Evolutionary conservation across 169 alveolate species (phyloP).

Genomic region (Eimeria zaria): DNA sequence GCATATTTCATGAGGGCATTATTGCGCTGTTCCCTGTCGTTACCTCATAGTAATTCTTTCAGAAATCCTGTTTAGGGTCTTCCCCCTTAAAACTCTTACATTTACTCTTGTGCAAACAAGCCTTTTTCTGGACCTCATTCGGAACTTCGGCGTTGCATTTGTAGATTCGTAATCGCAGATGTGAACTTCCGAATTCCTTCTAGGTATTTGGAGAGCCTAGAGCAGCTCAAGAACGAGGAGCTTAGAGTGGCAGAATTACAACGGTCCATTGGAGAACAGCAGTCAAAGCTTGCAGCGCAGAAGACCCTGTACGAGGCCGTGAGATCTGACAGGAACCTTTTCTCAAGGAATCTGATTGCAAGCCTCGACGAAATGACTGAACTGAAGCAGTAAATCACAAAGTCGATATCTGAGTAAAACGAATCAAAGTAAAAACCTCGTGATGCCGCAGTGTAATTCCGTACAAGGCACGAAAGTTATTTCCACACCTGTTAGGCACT

Average conservation of each 20-base stretch:
- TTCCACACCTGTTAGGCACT: background rate
- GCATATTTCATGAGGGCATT: background rate
- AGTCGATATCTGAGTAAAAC: background rate
- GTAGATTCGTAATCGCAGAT: no score
- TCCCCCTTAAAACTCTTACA: background rate
- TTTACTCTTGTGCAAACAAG: background rate
- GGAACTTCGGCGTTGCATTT: background rate
- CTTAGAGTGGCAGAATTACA: slow-evolving; percentile 93
- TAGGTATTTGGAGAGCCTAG: slow-evolving; percentile 90
- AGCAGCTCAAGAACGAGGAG: slow-evolving; percentile 93
- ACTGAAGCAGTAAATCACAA: slow-evolving; percentile 88
- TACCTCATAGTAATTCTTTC: background rate
- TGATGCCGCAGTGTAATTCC: background rate
- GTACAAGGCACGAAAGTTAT: no score
- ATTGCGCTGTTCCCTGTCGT: background rate
- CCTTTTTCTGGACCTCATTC: background rate
- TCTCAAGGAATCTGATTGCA: slow-evolving; percentile 95
- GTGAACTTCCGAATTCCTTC: background rate
- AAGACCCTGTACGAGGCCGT: slow-evolving; percentile 96
- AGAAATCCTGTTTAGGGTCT: background rate
- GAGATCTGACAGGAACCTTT: slow-evolving; percentile 95
- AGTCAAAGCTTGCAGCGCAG: slow-evolving; percentile 89
- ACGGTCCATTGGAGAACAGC: slow-evolving; percentile 93
- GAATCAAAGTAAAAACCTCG: background rate
- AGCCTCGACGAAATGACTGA: slow-evolving; percentile 97